Percentiles rank a stretch among this genome's conserved stretches.
phyloP scores from a whole-genome alignment of 2,329 filamentous ascomycete species.

The Penicillium expansum region DNA sequence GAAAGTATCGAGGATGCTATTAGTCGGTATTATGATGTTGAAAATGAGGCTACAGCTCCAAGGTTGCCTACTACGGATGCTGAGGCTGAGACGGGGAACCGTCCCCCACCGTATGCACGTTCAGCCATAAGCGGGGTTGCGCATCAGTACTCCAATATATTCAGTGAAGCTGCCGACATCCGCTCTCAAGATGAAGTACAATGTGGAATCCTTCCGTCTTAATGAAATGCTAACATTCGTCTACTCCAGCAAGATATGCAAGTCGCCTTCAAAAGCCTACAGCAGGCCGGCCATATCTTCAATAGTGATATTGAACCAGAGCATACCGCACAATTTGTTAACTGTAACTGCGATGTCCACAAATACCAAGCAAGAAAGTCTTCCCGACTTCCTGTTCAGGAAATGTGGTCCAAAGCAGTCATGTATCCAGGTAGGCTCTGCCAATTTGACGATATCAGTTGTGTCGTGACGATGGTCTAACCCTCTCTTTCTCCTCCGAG shows the following conservation, averaged over 20 bases:
- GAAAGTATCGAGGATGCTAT: constrained; percentile 10
- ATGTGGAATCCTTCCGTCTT: neutral
- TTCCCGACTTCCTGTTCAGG: constrained; percentile 38
- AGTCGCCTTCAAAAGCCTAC: constrained; percentile 38
- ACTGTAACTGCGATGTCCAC: constrained; percentile 44
- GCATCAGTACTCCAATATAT: neutral
- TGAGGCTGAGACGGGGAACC: neutral
- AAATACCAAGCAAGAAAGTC: constrained; percentile 39
- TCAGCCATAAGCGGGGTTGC: neutral
- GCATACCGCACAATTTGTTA: constrained; percentile 41
- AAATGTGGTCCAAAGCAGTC: constrained; percentile 47
- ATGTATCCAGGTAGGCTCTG: constrained; percentile 44
- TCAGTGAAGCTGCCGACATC: neutral
- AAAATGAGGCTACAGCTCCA: neutral
- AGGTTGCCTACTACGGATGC: neutral
- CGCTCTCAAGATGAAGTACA: neutral
- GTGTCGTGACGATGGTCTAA: constrained; percentile 9
- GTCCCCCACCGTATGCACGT: neutral
- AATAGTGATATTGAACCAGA: constrained; percentile 50
- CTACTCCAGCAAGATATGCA: constrained; percentile 28
- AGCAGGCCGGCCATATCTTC: constrained; percentile 42
- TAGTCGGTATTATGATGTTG: constrained; percentile 11
- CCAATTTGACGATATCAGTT: neutral
- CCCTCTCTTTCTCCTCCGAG: constrained; percentile 23
- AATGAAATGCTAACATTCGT: neutral